Evolutionary conservation across 495 filamentous ascomycete genomes (phyloP), one percentile per base, ranked within the genome.

Genomic region (Aspergillus campestris): DNA sequence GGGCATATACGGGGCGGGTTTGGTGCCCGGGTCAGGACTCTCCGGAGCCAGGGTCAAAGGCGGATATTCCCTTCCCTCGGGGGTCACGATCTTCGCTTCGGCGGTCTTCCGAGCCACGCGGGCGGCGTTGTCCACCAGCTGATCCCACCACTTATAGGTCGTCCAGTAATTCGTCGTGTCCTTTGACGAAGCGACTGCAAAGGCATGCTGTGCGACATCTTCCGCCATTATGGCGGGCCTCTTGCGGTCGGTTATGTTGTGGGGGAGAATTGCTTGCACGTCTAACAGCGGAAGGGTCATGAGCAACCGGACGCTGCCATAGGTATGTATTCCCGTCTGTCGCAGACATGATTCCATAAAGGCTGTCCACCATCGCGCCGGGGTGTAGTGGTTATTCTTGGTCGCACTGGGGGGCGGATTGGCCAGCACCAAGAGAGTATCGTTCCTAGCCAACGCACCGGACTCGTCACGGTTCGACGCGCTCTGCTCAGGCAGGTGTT

Each of bases 261-360:
- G 75, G 1, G 89, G 86, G 4, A 82, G 31, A 6, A 74, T 34
- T 2, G 42, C 10, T 1, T 53, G 46, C 38, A 70, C 75, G 15
- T 86, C 82, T 0, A 61, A 49, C 29, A 75, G 57, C 0, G 64
- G 57, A 5, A 76, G 39, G 75, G 84, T 83, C 27, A 85, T 50
- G 3, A 95, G 65, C 65, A 90, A 77, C 41, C 88, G 77, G 7
- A 91, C 81, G 6, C 77, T 73, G 7, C 89, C 62, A 18, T 73
- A 64, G 18, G 42, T 35, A 37, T 67, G 56, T 1, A 71, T 8
- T 6, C 53, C 60, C 7, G 15, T 24, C 36, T 63, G 61, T 13
- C 44, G 41, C 42, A 69, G 32, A 34, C 65, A 69, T 10, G 11
- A 36, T 13, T 62, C 55, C 58, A 69, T 55, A 18, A 65, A 49